Conservation (phyloP, 2,329 filamentous ascomycete species). For the Orbilia oligospora region DNA sequence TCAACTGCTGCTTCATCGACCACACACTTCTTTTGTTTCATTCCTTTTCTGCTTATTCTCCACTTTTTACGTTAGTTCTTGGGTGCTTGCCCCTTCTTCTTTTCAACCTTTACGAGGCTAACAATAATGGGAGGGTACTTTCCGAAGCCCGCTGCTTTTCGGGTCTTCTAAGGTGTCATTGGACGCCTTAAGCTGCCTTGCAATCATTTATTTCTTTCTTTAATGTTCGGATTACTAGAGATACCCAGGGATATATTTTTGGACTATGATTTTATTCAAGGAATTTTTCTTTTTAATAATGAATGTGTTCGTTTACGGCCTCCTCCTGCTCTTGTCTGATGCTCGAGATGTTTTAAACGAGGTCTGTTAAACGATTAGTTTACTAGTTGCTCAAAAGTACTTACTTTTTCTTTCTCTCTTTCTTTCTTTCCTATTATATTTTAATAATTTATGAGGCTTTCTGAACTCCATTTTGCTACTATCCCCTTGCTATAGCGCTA, state of each 20-base stretch:
- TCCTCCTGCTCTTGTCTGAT: not conserved
- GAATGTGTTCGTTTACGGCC: slow-evolving; percentile 29
- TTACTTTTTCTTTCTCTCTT: not conserved
- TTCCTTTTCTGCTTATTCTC: slow-evolving; percentile 25
- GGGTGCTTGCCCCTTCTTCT: slow-evolving; percentile 31
- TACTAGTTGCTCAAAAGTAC: slow-evolving; percentile 26
- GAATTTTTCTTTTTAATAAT: slow-evolving; percentile 35
- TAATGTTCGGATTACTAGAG: slow-evolving; percentile 54
- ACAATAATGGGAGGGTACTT: slow-evolving; percentile 41
- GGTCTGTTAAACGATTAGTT: slow-evolving; percentile 10
- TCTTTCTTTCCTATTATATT: not conserved
- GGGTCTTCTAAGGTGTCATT: slow-evolving; percentile 36
- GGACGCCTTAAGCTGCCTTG: slow-evolving; percentile 20
- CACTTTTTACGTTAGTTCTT: slow-evolving; percentile 38
- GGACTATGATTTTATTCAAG: slow-evolving; percentile 31
- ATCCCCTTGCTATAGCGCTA: slow-evolving; percentile 2
- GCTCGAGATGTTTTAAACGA: slow-evolving; percentile 16
- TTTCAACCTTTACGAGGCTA: slow-evolving; percentile 27
- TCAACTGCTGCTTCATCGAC: slow-evolving; percentile 18
- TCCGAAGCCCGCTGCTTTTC: slow-evolving; percentile 36
- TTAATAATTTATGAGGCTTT: slow-evolving; percentile 17
- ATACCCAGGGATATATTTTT: slow-evolving; percentile 62
- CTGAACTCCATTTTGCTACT: slow-evolving; percentile 18
- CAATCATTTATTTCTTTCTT: slow-evolving; percentile 41
- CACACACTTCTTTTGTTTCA: not conserved